phyloP scores from a whole-genome alignment of 2,329 filamentous ascomycete species.

The Sarocladium kiliense region DNA sequence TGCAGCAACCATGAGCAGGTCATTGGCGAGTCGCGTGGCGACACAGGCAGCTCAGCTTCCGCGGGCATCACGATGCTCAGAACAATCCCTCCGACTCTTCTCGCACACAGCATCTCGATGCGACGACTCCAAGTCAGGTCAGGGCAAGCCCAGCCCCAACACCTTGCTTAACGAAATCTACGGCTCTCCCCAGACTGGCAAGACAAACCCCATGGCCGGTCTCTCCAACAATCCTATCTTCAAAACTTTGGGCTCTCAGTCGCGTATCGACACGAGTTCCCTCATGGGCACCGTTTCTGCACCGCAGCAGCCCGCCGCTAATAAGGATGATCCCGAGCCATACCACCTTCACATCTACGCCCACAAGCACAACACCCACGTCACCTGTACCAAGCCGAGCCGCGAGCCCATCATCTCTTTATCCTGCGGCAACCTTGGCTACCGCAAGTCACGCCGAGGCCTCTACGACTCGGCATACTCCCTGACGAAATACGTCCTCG shows the following conservation, averaged over 20 bases:
- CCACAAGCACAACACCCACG: conserved; percentile 91
- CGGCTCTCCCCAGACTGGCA: conserved; percentile 18
- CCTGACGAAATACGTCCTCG: conserved; percentile 75
- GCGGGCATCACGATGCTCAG: conserved; percentile 18
- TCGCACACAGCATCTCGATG: conserved; percentile 31
- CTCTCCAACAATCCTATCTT: conserved; percentile 35
- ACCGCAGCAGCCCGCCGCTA: conserved; percentile 13
- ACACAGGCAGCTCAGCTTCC: conserved; percentile 29
- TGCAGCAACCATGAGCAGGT: conserved; percentile 35
- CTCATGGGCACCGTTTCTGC: conserved; percentile 18
- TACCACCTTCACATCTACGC: conserved; percentile 85
- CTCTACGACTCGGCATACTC: conserved; percentile 92
- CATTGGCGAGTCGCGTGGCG: conserved; percentile 36
- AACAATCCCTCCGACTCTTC: conserved; percentile 24
- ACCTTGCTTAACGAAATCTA: conserved; percentile 29
- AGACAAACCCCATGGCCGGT: conserved; percentile 25
- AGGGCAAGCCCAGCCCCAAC: conserved; percentile 21
- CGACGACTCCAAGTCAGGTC: conserved; percentile 3
- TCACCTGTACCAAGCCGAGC: conserved; percentile 82
- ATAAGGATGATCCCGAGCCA: conserved; percentile 46
- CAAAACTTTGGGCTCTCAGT: conserved; percentile 26
- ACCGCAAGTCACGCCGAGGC: conserved; percentile 73
- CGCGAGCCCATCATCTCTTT: conserved; percentile 74
- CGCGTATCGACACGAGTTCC: conserved; percentile 26
- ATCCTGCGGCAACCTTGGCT: conserved; percentile 85